Conservation (phyloP, 140 eudicot genomes). For the Cichorium intybus region DNA sequence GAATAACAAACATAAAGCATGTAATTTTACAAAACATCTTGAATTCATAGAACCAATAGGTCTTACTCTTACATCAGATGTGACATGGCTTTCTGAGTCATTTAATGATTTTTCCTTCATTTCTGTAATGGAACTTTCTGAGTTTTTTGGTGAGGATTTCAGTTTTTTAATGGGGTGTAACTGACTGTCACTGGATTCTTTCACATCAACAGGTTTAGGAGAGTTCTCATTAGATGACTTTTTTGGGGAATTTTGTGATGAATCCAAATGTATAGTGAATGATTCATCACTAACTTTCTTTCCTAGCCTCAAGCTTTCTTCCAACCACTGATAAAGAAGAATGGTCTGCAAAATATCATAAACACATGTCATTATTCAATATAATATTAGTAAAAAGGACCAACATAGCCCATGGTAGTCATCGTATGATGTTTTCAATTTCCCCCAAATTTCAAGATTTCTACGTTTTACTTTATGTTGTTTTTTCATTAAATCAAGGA, state of each 20-base stretch:
- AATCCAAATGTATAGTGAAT: constrained; percentile 40
- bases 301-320: constrained; percentile 72
- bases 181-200: constrained; percentile 23
- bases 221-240: constrained; percentile 18
- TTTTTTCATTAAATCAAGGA: too few species aligned
- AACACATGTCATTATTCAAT: neutral
- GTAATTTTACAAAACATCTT: constrained; percentile 9
- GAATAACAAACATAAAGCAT: constrained; percentile 21
- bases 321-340: constrained; percentile 82
- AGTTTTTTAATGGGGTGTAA: constrained; percentile 36
- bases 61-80: too few species aligned
- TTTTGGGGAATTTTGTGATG: constrained; percentile 14
- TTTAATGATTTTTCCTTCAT: constrained; percentile 14
- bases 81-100: too few species aligned
- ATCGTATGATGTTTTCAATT: too few species aligned
- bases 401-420: too few species aligned
- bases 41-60: too few species aligned
- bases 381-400: too few species aligned
- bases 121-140: constrained; percentile 32
- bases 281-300: constrained; percentile 56
- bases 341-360: constrained; percentile 43
- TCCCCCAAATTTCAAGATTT: too few species aligned
- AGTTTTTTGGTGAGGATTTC: constrained; percentile 34
- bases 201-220: constrained; percentile 22
- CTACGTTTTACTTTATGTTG: too few species aligned